Evolutionary conservation across 179 eudicot species (phyloP).

Genomic region (Nepenthes alata): DNA sequence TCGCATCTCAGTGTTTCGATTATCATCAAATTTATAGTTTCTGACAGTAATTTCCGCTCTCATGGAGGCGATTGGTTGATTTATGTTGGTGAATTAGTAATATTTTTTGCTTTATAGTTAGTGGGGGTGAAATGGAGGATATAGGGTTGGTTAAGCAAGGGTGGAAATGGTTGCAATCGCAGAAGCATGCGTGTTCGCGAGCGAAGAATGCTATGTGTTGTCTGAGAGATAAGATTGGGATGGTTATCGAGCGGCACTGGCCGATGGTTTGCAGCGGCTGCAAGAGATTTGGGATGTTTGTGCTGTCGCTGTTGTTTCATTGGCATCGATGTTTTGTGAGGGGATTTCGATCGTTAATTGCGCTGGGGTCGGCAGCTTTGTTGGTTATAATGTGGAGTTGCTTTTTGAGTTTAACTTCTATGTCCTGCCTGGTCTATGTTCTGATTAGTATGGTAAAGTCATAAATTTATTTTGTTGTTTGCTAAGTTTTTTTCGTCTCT

Average conservation of each 20-base stretch:
- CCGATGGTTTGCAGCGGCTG: slow-evolving; percentile 69
- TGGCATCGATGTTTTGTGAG: slow-evolving; percentile 52
- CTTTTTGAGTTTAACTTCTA: slow-evolving; percentile 86
- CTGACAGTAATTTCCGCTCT: too few species aligned
- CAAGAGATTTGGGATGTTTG: slow-evolving; percentile 28
- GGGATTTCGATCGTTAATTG: slow-evolving; percentile 45
- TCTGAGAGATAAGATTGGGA: slow-evolving; percentile 48
- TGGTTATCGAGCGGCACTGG: slow-evolving; percentile 60
- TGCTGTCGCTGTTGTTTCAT: slow-evolving; percentile 33
- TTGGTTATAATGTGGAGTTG: slow-evolving; percentile 92
- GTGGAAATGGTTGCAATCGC: slow-evolving; percentile 78
- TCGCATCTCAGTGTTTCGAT: too few species aligned
- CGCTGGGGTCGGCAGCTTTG: slow-evolving; percentile 66
- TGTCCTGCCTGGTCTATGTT: slow-evolving; percentile 74
- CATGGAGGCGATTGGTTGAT: too few species aligned
- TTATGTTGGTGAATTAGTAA: not conserved
- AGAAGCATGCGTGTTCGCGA: slow-evolving; percentile 41
- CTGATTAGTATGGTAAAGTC: slow-evolving; percentile 69
- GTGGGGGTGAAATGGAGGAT: slow-evolving; percentile 59
- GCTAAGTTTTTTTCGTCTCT: too few species aligned
- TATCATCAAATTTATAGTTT: too few species aligned
- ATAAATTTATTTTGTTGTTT: not conserved
- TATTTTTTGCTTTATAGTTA: not conserved
- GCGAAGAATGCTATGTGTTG: slow-evolving; percentile 25
- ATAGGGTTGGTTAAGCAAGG: slow-evolving; percentile 70